Base-by-base conservation (phyloP, 352 stramenopile genomes). In the Paralagenidium karlingii region DNA sequence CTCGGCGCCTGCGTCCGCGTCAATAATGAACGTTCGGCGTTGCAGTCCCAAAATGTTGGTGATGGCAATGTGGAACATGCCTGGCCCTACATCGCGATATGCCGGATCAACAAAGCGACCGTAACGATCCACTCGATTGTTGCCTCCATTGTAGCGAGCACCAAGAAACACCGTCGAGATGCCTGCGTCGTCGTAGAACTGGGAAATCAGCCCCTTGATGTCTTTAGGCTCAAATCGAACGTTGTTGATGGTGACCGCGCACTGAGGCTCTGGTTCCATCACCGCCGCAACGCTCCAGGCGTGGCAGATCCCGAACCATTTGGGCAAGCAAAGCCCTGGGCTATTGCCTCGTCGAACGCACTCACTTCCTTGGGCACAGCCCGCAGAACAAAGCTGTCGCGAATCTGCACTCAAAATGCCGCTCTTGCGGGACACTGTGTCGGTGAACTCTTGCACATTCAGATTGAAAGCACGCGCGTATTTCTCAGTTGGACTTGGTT, bases 91-190 rank as follows among this genome's bases (percentile, higher is more conserved):
- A 27, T 80, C 66, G 33, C 60, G 53, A 22, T 56, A 61, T 11
- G 51, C 53, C 18, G 51, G 24, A 34, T 75, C 56, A 1, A 33
- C 45, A 48, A 58, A 77, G 22, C 66, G 63, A 4, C 66, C 66
- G 45, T 69, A 76, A 40, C 65, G 19, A 7, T 36, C 30, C 3
- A 20, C 22, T 7, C 22, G 16, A 7, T 51, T 63, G 34, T 76
- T 60, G 24, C 58, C 53, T n/a, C 57, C 58, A 25, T 68, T 70
- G 41, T 68, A 79, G 18, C 66, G 60, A 27, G 58, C 55, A 9
- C 66, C 66, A 8, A 60, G 73, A 54, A 79, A 79, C 28, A 76
- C 53, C 1, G 63, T 76, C 9, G 54, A 43, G 13, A 79, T 60
- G 27, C 60, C 56, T 3, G 63, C 60, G 27, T 46, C 59, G 13